phyloP scores from a whole-genome alignment of 2,329 filamentous ascomycete genomes.

The Fusarium sp. region DNA sequence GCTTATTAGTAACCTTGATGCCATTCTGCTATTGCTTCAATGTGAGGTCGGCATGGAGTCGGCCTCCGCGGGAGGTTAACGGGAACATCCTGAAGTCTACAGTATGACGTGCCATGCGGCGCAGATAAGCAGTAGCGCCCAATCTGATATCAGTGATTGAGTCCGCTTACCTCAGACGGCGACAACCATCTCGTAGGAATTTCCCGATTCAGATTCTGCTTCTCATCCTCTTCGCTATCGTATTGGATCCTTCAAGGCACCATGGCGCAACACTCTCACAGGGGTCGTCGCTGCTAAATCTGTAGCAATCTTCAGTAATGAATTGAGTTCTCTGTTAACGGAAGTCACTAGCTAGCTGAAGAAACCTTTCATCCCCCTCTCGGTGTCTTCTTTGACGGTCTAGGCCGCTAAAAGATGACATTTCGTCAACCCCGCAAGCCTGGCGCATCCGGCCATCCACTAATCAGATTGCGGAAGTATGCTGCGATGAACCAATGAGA shows the following conservation, averaged over 20 bases:
- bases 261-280: rapidly evolving
- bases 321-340: rapidly evolving
- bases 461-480: not conserved
- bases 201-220: rapidly evolving
- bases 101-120: not conserved
- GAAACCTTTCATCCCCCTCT: no score
- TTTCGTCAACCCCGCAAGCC: not conserved
- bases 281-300: rapidly evolving
- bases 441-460: not conserved
- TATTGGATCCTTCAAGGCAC: not conserved
- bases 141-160: not conserved
- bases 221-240: not conserved
- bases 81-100: not conserved
- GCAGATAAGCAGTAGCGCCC: not conserved
- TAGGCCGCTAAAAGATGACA: not conserved
- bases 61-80: not conserved
- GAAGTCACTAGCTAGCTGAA: no score
- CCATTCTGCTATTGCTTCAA: no score
- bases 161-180: not conserved
- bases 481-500: not conserved
- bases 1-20: no score
- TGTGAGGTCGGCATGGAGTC: no score
- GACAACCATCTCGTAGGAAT: not conserved
- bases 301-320: rapidly evolving
- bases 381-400: no score